Base-by-base conservation (phyloP, 805 yeast genomes). In the Pichia deserticola region DNA sequence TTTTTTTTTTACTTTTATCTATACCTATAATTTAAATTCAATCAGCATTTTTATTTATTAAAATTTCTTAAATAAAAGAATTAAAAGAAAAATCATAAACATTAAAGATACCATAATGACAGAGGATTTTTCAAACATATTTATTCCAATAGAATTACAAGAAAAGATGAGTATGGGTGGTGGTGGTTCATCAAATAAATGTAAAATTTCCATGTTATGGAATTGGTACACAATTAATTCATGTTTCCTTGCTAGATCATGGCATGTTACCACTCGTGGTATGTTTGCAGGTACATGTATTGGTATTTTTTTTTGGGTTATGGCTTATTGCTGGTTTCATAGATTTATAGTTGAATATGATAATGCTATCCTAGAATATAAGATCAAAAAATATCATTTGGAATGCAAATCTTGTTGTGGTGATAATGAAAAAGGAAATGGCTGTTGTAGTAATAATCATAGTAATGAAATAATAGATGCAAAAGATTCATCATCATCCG, bases 281-380 rank as follows among this genome's bases (percentile, higher is more conserved):
- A 79, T 73, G 65, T 83, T 83, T 67, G 88, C 86, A 4, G 88
- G 87, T n/a, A 73, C 86, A 0, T 84, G 89, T 65, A 70, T 84
- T 33, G 88, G 88, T n/a, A 78, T 80, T 9, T 77, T 82, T 60
- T 66, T 77, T 32, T 66, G 84, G 59, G 82, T 79, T 3, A 62
- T 81, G 45, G 75, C 76, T 10, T 70, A 80, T 9, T 82, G 80
- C 58, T 75, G 82, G 77, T 63, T 80, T 45, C 77, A 78, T 55
- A 68, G 87, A 36, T 62, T 76, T 36, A 68, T 75, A 37, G 68
- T 82, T 29, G 86, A 81, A 57, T 75, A 72, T 46, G 79, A 75
- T 54, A 57, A 61, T 12, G 73, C 75, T 25, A 60, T 74, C 38
- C 66, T 64, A 4, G 52, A 49, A 3, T 55, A 45, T 37, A 55